phyloP scores from a whole-genome alignment of 2,329 filamentous ascomycete genomes.

The Iodosphaeria phyllophila region DNA sequence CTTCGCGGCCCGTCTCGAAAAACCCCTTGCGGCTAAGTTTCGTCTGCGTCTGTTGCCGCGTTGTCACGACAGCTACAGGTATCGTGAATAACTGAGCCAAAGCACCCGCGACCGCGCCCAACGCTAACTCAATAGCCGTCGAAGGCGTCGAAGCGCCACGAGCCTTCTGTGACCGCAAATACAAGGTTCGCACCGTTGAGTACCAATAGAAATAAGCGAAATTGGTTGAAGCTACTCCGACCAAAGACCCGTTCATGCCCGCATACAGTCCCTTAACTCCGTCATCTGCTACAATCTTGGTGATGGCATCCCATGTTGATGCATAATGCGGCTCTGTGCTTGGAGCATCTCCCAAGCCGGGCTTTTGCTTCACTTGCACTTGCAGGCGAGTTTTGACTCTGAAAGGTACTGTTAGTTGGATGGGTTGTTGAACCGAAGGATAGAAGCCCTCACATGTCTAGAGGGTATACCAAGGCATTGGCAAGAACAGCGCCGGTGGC shows the following conservation, averaged over 20 bases:
- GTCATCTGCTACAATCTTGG: slow-evolving; percentile 65
- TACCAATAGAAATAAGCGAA: slow-evolving; percentile 99
- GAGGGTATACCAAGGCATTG: slow-evolving; percentile 86
- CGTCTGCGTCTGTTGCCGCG: slow-evolving; percentile 81
- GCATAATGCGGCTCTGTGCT: slow-evolving; percentile 54
- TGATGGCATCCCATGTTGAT: slow-evolving; percentile 75
- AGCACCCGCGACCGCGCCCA: slow-evolving; percentile 78
- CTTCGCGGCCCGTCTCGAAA: slow-evolving; percentile 72
- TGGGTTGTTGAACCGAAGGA: neutral
- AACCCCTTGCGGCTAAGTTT: slow-evolving; percentile 74
- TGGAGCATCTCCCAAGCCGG: slow-evolving; percentile 23
- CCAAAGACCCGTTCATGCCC: slow-evolving; percentile 67
- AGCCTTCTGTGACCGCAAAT: slow-evolving; percentile 33
- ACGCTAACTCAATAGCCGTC: slow-evolving; percentile 62
- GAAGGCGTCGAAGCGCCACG: slow-evolving; percentile 27
- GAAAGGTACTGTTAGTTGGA: slow-evolving; percentile 2
- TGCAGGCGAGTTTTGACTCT: slow-evolving; percentile 94
- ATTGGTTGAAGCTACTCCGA: slow-evolving; percentile 92
- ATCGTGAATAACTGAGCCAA: slow-evolving; percentile 93
- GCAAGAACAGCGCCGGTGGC: slow-evolving; percentile 85
- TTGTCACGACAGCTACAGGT: slow-evolving; percentile 87
- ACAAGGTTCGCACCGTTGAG: slow-evolving; percentile 66
- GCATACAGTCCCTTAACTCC: slow-evolving; percentile 71
- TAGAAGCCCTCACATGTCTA: slow-evolving; percentile 62
- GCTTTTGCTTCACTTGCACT: slow-evolving; percentile 63